phyloP scores from a whole-genome alignment of 805 yeast species.

The Ogataea corticis region DNA sequence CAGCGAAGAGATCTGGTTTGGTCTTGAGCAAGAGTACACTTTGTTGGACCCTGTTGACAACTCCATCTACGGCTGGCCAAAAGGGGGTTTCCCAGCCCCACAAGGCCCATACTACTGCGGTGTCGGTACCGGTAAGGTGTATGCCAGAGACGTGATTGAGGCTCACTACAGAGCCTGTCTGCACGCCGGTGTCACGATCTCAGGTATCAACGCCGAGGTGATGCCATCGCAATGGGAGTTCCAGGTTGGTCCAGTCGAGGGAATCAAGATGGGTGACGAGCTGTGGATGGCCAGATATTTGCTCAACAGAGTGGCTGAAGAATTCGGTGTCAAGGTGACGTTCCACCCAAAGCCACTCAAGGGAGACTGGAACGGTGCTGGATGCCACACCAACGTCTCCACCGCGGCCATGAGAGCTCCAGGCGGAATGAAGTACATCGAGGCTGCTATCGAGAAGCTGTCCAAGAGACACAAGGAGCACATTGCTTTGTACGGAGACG shows the following conservation, averaged over 20 bases:
- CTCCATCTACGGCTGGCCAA: constrained; percentile 97
- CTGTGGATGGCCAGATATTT: constrained; percentile 95
- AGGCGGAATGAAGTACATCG: constrained; percentile 96
- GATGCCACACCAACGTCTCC: constrained; percentile 98
- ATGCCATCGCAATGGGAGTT: constrained; percentile 99
- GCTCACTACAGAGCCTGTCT: constrained; percentile 99
- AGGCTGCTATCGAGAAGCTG: constrained; percentile 87
- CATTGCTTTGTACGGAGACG: constrained; percentile 91
- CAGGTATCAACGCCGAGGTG: constrained; percentile 99
- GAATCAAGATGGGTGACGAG: constrained; percentile 96
- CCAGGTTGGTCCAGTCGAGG: constrained; percentile 98
- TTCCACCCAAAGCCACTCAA: constrained; percentile 98
- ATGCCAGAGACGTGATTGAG: constrained; percentile 96
- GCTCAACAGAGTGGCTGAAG: constrained; percentile 94
- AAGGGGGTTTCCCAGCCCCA: constrained; percentile 99
- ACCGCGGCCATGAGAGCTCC: constrained; percentile 86
- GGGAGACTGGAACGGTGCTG: constrained; percentile 99
- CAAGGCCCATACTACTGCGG: constrained; percentile 99
- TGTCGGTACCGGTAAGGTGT: constrained; percentile 98
- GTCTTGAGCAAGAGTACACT: constrained; percentile 98
- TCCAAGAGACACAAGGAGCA: constrained; percentile 97
- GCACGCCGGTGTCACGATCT: constrained; percentile 84
- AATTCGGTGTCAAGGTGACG: constrained; percentile 96
- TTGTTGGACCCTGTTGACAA: constrained; percentile 82
- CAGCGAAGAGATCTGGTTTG: constrained; percentile 89